A percentile compares a stretch with the other conserved stretches of the same genome.
Conservation (phyloP, 2,329 filamentous ascomycete species). For the Cladophialophora chaetospira region DNA sequence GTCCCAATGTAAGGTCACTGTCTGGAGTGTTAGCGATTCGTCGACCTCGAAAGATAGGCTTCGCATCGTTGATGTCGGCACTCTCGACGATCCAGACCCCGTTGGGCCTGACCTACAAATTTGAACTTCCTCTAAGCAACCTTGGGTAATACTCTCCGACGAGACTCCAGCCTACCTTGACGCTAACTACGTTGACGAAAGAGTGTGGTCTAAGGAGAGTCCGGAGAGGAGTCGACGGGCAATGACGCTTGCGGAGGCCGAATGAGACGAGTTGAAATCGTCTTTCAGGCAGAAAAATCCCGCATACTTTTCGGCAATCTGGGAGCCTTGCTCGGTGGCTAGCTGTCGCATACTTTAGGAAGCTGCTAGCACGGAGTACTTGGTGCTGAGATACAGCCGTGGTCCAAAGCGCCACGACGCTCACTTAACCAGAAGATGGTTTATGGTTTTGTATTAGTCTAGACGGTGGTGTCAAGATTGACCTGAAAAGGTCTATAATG, state of each 20-base stretch:
- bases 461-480: neutral
- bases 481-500: neutral
- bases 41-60: constrained; percentile 33
- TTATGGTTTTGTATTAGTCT: neutral
- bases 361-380: too few species aligned
- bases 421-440: neutral
- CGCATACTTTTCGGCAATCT: neutral
- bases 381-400: constrained; percentile 5
- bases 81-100: constrained; percentile 45
- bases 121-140: constrained; percentile 43
- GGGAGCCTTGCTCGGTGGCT: neutral
- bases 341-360: constrained; percentile 3
- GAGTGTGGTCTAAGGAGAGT: constrained; percentile 40
- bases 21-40: constrained; percentile 48
- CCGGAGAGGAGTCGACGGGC: constrained; percentile 33
- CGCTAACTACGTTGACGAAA: constrained; percentile 39
- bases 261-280: neutral
- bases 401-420: neutral
- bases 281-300: neutral
- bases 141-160: constrained; percentile 44
- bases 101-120: constrained; percentile 52
- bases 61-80: constrained; percentile 48
- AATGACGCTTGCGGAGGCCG: neutral
- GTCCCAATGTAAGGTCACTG: constrained; percentile 45
- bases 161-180: constrained; percentile 43